Evolutionary conservation across 2,329 filamentous ascomycete species (phyloP).

Genomic region (Lasiodiplodia theobromae): DNA sequence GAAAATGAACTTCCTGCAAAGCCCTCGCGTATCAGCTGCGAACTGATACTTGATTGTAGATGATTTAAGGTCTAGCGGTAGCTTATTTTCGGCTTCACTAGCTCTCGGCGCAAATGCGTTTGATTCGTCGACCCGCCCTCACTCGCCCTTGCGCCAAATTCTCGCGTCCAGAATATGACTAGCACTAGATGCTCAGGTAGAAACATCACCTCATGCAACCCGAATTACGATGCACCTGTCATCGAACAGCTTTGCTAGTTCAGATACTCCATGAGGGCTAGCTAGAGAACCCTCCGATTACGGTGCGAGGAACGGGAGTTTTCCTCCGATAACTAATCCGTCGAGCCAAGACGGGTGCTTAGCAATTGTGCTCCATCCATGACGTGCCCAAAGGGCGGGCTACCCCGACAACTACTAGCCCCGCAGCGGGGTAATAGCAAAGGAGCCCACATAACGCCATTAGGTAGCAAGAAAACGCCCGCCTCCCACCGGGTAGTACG

Average conservation of each 20-base stretch:
- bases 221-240: not conserved
- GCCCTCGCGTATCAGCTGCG: too few species aligned
- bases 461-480: not conserved
- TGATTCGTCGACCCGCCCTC: slow-evolving; percentile 2
- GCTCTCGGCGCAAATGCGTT: not conserved
- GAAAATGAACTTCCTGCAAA: not conserved
- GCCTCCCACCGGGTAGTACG: not conserved
- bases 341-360: not conserved
- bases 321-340: slow-evolving; percentile 10
- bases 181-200: not conserved
- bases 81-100: not conserved
- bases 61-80: not conserved
- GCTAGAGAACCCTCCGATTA: not conserved
- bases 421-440: slow-evolving; percentile 20
- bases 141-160: not conserved
- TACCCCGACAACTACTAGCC: not conserved
- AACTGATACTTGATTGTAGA: not conserved
- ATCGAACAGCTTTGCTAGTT: too few species aligned
- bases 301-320: not conserved
- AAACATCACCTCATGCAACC: not conserved
- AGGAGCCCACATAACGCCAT: not conserved
- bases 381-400: not conserved
- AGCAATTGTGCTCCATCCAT: not conserved
- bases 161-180: too few species aligned
- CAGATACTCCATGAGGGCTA: not conserved